Conservation (phyloP, 352 stramenopile species). For the Globisporangium rhizosaccharum region DNA sequence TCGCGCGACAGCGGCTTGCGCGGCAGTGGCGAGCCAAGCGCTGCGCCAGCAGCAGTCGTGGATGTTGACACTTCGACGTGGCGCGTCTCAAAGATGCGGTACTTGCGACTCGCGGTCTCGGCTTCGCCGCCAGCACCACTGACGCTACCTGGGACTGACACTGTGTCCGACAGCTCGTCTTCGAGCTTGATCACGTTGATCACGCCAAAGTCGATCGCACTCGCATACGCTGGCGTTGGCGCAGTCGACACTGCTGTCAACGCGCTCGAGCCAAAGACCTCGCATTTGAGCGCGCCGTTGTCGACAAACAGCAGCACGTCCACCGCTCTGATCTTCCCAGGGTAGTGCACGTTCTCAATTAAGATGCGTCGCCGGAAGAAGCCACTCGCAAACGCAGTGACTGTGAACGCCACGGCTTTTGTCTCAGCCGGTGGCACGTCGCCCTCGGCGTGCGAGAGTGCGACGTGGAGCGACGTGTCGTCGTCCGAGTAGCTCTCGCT, state of each 20-base stretch:
- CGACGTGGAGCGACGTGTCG: conserved; percentile 63
- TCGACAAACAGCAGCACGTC: conserved; percentile 83
- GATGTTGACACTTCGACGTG: background rate
- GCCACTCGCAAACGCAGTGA: conserved; percentile 66
- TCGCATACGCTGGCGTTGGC: background rate
- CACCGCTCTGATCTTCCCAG: conserved; percentile 69
- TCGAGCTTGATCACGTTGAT: conserved; percentile 73
- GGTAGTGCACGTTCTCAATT: conserved; percentile 82
- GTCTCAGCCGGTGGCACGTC: conserved; percentile 61
- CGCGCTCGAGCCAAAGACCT: conserved; percentile 14
- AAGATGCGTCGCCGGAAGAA: conserved; percentile 78
- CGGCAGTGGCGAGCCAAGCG: background rate
- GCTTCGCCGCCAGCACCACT: conserved; percentile 18
- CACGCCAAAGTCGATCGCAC: conserved; percentile 43
- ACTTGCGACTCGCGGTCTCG: conserved; percentile 39
- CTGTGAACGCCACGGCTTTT: conserved; percentile 44
- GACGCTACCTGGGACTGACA: conserved; percentile 5
- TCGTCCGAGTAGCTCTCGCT: conserved; percentile 73
- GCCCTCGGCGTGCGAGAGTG: conserved; percentile 65
- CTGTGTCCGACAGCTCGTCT: conserved; percentile 40
- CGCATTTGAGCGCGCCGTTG: conserved; percentile 48
- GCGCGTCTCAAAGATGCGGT: conserved; percentile 54
- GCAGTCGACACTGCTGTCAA: background rate
- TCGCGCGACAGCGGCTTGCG: conserved; percentile 8
- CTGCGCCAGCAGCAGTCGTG: background rate